phyloP scores from a whole-genome alignment of 441 rosid species.

The Isatis lusitanica region DNA sequence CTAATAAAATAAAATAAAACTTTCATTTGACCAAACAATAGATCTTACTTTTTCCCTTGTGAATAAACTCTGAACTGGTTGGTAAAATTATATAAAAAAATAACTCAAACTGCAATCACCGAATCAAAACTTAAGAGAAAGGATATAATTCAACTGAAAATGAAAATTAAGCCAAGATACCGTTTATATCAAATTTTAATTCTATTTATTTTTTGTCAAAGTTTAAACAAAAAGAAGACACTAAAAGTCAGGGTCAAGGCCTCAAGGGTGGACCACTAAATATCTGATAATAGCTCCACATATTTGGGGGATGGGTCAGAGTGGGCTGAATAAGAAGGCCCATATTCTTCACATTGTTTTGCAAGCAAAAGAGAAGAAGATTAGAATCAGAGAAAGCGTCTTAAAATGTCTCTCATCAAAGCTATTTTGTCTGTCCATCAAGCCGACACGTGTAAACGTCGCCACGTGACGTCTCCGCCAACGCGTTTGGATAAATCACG shows the following conservation, averaged over 20 bases:
- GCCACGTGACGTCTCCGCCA: constrained; percentile 40
- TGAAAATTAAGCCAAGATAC: neutral
- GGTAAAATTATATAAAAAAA: neutral
- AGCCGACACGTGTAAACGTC: constrained; percentile 28
- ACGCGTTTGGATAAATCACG: constrained; percentile 40
- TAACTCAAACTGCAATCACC: neutral
- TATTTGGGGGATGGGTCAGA: neutral
- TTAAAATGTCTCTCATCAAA: constrained; percentile 12
- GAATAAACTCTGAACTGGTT: neutral
- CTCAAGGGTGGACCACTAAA: neutral
- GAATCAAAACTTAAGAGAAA: neutral
- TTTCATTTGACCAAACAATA: too few relatives aligned
- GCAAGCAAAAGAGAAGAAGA: neutral
- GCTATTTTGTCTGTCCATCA: neutral
- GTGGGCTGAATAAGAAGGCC: constrained; percentile 19
- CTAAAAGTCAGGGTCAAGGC: neutral
- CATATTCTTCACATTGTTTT: neutral
- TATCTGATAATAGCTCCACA: neutral
- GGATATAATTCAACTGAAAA: neutral
- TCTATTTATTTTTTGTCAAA: neutral
- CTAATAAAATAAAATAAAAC: too few relatives aligned
- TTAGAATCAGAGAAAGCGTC: constrained; percentile 25
- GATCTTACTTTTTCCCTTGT: too few relatives aligned
- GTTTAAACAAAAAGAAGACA: neutral
- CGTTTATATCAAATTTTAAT: neutral